These are phyloP conservation scores for Trichoderma breve DNA, from an alignment of 2,329 filamentous ascomycete species.

Conservation along the genomic window DNA sequence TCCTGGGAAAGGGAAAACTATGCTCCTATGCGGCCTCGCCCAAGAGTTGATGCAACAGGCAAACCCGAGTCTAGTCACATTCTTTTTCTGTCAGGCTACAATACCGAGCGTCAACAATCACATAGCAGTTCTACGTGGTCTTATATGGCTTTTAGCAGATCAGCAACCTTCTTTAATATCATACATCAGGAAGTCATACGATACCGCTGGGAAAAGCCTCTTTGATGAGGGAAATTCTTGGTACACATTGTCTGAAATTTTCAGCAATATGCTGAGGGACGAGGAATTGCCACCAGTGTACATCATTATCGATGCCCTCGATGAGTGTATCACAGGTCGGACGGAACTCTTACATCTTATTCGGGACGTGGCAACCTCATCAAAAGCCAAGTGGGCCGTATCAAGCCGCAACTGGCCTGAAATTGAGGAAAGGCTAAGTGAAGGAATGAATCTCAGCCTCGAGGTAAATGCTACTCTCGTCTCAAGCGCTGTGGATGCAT, in stretches of 20 bases:
- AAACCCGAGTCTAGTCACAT: constrained; percentile 12
- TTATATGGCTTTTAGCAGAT: constrained; percentile 41
- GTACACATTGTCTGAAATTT: constrained; percentile 36
- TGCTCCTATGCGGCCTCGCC: constrained; percentile 41
- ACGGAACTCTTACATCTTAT: constrained; percentile 39
- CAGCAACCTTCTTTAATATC: constrained; percentile 34
- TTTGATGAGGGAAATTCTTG: constrained; percentile 43
- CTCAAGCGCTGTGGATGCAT: neutral
- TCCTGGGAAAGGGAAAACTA: constrained; percentile 46
- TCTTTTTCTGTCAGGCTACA: constrained; percentile 17
- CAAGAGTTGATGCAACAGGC: neutral
- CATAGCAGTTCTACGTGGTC: constrained; percentile 40
- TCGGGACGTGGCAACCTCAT: constrained; percentile 25
- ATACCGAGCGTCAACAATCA: constrained; percentile 38
- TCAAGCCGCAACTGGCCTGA: constrained; percentile 6
- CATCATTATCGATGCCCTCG: constrained; percentile 47
- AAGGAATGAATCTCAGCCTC: neutral
- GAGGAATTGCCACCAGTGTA: constrained; percentile 27
- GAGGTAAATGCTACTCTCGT: neutral
- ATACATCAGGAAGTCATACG: constrained; percentile 36
- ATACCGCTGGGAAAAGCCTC: constrained; percentile 32
- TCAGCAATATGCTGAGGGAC: constrained; percentile 41
- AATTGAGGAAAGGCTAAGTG: constrained; percentile 19
- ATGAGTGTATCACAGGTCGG: constrained; percentile 39
- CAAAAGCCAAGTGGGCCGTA: constrained; percentile 7